These are phyloP conservation scores for Achaetomiella virescens DNA, from an alignment of 495 filamentous ascomycete genomes.

Conservation along the genomic window DNA sequence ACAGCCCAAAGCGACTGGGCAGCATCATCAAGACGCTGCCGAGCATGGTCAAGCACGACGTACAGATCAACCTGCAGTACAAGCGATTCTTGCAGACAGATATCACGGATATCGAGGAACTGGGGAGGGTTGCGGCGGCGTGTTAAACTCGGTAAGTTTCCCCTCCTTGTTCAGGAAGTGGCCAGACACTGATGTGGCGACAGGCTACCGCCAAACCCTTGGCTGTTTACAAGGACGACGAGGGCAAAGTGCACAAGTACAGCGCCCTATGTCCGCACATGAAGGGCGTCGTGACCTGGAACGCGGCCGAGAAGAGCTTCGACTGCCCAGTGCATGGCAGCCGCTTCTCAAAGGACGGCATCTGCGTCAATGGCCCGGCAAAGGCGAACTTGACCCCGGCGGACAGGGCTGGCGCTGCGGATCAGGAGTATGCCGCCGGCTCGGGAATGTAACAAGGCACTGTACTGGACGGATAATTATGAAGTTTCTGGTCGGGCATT, in stretches of 20 bases:
- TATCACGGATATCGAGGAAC: slow-evolving; percentile 52
- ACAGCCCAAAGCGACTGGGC: slow-evolving; percentile 40
- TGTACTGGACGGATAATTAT: not conserved
- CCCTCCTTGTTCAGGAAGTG: not conserved
- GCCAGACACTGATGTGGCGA: not conserved
- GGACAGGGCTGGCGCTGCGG: slow-evolving; percentile 16
- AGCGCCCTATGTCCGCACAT: slow-evolving; percentile 54
- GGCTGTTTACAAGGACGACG: slow-evolving; percentile 53
- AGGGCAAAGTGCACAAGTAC: slow-evolving; percentile 43
- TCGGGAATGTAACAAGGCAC: not conserved
- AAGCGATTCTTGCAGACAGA: slow-evolving; percentile 50
- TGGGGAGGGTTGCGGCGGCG: slow-evolving; percentile 44
- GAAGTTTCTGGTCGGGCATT: not conserved
- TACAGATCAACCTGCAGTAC: slow-evolving; percentile 53
- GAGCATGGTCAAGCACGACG: slow-evolving; percentile 36
- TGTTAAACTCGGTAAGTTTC: slow-evolving; percentile 40
- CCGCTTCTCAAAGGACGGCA: slow-evolving; percentile 47
- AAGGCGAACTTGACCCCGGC: slow-evolving; percentile 32
- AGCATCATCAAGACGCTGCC: slow-evolving; percentile 33
- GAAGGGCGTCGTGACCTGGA: slow-evolving; percentile 52
- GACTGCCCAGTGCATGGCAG: slow-evolving; percentile 51
- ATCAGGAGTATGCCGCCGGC: slow-evolving; percentile 13
- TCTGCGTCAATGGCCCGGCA: slow-evolving; percentile 46
- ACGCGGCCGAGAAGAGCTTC: slow-evolving; percentile 49
- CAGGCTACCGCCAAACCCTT: slow-evolving; percentile 34